Conservation (phyloP, 139 green algal species). For the Closterium sp. region DNA sequence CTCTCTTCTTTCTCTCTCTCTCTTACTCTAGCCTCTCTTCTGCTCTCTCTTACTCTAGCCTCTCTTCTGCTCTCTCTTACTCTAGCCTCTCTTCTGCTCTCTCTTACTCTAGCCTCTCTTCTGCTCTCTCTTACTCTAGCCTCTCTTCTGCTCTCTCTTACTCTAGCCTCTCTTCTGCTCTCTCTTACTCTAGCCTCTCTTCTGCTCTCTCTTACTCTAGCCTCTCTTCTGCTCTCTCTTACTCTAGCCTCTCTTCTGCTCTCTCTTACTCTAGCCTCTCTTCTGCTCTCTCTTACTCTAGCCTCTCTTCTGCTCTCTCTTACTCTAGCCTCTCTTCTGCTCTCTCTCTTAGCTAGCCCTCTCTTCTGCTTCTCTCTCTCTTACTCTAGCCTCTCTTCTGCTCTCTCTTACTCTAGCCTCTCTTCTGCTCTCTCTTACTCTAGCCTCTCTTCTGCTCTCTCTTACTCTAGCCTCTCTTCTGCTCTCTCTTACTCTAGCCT, state of each 20-base stretch:
- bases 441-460: neutral
- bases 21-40: neutral
- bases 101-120: neutral
- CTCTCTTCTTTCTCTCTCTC: neutral
- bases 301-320: neutral
- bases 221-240: neutral
- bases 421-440: neutral
- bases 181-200: neutral
- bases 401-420: neutral
- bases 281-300: no score
- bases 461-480: no score
- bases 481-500: neutral
- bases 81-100: no score
- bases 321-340: neutral
- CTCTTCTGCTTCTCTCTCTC: neutral
- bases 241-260: no score
- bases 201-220: no score
- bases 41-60: no score
- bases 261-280: neutral
- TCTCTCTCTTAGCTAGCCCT: no score
- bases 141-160: neutral
- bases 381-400: no score
- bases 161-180: no score
- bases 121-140: no score
- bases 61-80: neutral